A percentile compares a stretch with the other conserved stretches of the same genome.
Conservation (phyloP, 2,329 filamentous ascomycete genomes). For the Neopestalotiopsis clavispora region DNA sequence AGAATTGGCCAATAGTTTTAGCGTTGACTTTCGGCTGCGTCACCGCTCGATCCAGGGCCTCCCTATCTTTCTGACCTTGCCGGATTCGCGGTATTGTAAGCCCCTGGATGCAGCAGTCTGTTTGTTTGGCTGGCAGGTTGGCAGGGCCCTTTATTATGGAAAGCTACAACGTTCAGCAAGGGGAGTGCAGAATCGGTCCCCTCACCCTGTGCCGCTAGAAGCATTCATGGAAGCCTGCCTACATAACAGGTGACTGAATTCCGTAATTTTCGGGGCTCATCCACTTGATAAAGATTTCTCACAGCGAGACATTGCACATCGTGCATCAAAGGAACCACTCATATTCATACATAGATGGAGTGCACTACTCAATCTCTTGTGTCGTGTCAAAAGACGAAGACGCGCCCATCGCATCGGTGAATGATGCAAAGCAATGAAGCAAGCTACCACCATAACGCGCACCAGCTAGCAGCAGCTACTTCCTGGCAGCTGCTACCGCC, state of each 20-base stretch:
- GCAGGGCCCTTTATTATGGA: background rate
- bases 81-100: background rate
- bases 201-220: background rate
- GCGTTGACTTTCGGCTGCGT: background rate
- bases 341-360: background rate
- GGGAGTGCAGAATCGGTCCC: background rate
- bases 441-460: background rate
- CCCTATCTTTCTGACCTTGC: background rate
- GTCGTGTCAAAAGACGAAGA: background rate
- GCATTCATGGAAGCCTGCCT: background rate
- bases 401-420: background rate
- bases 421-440: background rate
- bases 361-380: background rate
- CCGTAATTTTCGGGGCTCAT: background rate
- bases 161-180: background rate
- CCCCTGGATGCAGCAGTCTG: background rate
- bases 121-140: too few species aligned
- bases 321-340: background rate
- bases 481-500: background rate
- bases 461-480: background rate
- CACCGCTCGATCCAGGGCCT: background rate
- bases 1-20: background rate
- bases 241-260: background rate
- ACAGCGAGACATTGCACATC: background rate
- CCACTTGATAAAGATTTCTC: background rate